phyloP scores from a whole-genome alignment of 805 yeast genomes.

The Kodamaea restingae region DNA sequence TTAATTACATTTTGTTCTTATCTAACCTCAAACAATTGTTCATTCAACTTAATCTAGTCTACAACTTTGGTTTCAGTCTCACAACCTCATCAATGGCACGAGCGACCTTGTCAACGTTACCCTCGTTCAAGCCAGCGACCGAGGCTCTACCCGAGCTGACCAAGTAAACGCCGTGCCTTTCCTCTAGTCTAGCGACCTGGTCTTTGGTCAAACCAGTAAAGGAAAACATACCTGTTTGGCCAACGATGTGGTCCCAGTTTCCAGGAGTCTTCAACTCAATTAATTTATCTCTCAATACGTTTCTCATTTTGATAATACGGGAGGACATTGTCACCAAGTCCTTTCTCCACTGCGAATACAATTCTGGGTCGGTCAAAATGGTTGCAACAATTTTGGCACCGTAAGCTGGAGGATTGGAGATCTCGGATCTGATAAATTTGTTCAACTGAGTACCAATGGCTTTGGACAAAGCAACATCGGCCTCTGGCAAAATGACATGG shows the following conservation, averaged over 20 bases:
- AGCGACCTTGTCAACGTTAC: slow-evolving; percentile 76
- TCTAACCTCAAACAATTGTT: no score
- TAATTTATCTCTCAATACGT: slow-evolving; percentile 56
- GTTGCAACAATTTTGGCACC: slow-evolving; percentile 88
- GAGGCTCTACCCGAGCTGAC: slow-evolving; percentile 85
- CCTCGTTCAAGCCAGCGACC: slow-evolving; percentile 85
- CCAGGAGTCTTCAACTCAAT: slow-evolving; percentile 73
- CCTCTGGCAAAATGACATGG: slow-evolving; percentile 58
- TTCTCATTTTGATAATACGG: slow-evolving; percentile 79
- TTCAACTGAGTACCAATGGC: slow-evolving; percentile 76
- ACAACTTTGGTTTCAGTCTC: slow-evolving; percentile 20
- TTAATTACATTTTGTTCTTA: no score
- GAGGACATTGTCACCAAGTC: slow-evolving; percentile 86
- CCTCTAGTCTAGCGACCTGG: slow-evolving; percentile 74
- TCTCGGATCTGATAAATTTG: slow-evolving; percentile 72
- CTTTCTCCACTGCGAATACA: slow-evolving; percentile 73
- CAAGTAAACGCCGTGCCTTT: slow-evolving; percentile 76
- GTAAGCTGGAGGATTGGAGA: slow-evolving; percentile 92
- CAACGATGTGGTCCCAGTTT: slow-evolving; percentile 84
- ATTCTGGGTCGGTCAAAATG: slow-evolving; percentile 62
- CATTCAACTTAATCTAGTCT: background rate
- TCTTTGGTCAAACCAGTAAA: slow-evolving; percentile 80
- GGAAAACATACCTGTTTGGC: slow-evolving; percentile 95
- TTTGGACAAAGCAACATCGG: slow-evolving; percentile 35
- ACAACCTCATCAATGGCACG: slow-evolving; percentile 78